These are phyloP conservation scores for Penicillium soppii DNA, from an alignment of 495 filamentous ascomycete genomes.

Conservation along the genomic window DNA sequence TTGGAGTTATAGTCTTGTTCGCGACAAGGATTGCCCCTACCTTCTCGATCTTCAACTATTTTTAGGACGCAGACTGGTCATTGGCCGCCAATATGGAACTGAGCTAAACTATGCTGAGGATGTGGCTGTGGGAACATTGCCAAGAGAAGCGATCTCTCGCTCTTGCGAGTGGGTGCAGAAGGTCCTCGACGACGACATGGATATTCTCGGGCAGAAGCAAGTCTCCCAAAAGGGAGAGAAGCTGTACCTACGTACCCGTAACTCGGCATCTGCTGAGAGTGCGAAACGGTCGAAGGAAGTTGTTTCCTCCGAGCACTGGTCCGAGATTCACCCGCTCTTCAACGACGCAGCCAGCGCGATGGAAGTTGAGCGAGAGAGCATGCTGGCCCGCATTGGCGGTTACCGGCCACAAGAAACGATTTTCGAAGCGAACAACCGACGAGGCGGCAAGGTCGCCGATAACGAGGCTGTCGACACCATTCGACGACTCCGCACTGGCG, in stretches of 20 bases:
- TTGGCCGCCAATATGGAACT: slow-evolving; percentile 56
- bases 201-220: slow-evolving; percentile 64
- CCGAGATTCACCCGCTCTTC: slow-evolving; percentile 73
- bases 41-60: slow-evolving; percentile 95
- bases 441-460: slow-evolving; percentile 51
- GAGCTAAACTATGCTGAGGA: slow-evolving; percentile 72
- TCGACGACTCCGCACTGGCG: slow-evolving; percentile 60
- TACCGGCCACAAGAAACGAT: slow-evolving; percentile 91
- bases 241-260: slow-evolving; percentile 84
- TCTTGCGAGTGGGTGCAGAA: slow-evolving; percentile 78
- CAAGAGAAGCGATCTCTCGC: slow-evolving; percentile 67
- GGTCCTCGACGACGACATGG: slow-evolving; percentile 68
- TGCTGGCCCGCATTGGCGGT: slow-evolving; percentile 80
- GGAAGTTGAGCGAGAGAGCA: slow-evolving; percentile 72
- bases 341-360: slow-evolving; percentile 58
- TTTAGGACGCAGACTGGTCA: slow-evolving; percentile 72
- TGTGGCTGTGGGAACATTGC: slow-evolving; percentile 72
- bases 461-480: slow-evolving; percentile 78
- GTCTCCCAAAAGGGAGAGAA: slow-evolving; percentile 90
- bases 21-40: slow-evolving; percentile 83
- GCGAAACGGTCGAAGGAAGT: slow-evolving; percentile 80
- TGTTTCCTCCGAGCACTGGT: slow-evolving; percentile 64
- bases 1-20: slow-evolving; percentile 91
- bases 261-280: slow-evolving; percentile 82
- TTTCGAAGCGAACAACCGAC: slow-evolving; percentile 82